These are phyloP conservation scores for Heritiera fomes DNA, from an alignment of 345 rosid genomes.

Conservation along the genomic window DNA sequence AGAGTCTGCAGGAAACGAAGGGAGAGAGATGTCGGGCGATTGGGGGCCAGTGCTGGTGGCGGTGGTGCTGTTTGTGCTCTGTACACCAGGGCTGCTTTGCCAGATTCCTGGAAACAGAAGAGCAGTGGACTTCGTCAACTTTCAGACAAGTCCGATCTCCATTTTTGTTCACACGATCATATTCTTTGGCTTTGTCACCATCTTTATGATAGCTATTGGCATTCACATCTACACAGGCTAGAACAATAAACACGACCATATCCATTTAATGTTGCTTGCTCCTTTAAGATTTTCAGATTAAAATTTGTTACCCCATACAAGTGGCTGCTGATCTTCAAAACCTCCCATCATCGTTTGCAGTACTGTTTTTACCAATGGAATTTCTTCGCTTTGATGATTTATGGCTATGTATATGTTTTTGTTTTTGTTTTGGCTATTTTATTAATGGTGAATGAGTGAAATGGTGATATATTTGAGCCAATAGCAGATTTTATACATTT, in stretches of 20 bases:
- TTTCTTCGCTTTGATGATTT: not conserved
- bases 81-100: conserved; percentile 77
- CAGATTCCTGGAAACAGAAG: conserved; percentile 71
- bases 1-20: not conserved
- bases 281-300: too few relatives aligned
- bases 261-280: not conserved
- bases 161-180: conserved; percentile 76
- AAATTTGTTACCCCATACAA: not conserved
- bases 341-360: not conserved
- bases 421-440: not conserved
- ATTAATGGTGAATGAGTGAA: not conserved
- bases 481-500: not conserved
- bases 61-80: conserved; percentile 71
- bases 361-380: not conserved
- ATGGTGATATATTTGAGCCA: not conserved
- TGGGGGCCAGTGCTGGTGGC: conserved; percentile 94
- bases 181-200: conserved; percentile 71
- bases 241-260: not conserved
- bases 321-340: not conserved
- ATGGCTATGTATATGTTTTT: not conserved
- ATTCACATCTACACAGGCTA: conserved; percentile 77
- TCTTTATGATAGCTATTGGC: conserved; percentile 70
- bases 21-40: conserved; percentile 57
- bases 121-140: conserved; percentile 61
- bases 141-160: conserved; percentile 91